Evolutionary conservation across 176 grass and related monocot species (phyloP).

Genomic region (Ensete glaucum): DNA sequence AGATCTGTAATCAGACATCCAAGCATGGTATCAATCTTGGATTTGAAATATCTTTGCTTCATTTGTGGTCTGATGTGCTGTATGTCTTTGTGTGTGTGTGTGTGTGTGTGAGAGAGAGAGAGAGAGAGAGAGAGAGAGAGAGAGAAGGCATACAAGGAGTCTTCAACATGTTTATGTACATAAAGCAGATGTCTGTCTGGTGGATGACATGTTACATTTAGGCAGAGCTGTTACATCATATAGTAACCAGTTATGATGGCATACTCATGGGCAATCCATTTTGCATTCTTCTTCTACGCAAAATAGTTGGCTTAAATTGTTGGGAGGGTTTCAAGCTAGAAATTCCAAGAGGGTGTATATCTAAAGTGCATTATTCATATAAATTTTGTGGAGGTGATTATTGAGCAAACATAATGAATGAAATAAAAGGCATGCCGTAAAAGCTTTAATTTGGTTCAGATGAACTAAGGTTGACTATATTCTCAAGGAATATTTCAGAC

Average conservation of each 20-base stretch:
- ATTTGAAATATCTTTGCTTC: neutral
- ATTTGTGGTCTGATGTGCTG: neutral
- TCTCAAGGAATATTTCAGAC: neutral
- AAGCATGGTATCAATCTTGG: neutral
- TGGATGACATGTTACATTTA: neutral
- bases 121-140: too few species aligned
- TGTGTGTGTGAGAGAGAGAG: too few species aligned
- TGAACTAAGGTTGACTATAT: neutral
- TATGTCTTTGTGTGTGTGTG: too few species aligned
- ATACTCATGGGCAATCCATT: neutral
- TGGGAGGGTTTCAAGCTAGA: neutral
- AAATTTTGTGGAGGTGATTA: neutral
- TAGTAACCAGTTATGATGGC: neutral
- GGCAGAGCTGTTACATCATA: too few species aligned
- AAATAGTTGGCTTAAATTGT: neutral
- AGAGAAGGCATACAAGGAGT: too few species aligned
- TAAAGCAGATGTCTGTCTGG: neutral
- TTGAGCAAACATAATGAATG: neutral
- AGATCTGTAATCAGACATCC: neutral
- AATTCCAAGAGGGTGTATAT: neutral
- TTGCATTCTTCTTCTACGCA: neutral
- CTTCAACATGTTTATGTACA: too few species aligned
- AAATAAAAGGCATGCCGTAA: neutral
- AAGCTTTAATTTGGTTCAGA: neutral
- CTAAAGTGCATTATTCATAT: neutral